A percentile compares a stretch with the other conserved stretches of the same genome.
Evolutionary conservation across 148 eudicot species (phyloP).

Genomic region (Rhododendron ovatum): DNA sequence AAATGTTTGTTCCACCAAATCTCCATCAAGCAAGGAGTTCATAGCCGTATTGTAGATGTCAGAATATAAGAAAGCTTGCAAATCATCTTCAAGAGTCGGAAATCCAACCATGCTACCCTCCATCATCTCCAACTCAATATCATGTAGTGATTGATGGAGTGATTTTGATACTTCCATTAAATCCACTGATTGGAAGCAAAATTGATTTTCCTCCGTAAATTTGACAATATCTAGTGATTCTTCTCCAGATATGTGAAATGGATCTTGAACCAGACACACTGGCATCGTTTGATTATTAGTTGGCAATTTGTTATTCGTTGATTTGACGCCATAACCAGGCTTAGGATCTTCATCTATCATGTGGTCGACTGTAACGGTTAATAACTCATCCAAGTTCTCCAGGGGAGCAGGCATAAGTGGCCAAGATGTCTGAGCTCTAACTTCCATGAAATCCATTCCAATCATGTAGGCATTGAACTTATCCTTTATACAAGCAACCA

Average conservation of each 20-base stretch:
- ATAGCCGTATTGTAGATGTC: neutral
- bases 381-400: constrained; percentile 25
- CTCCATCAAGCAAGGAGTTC: constrained; percentile 14
- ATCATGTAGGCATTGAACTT: constrained; percentile 27
- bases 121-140: constrained; percentile 14
- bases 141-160: constrained; percentile 12
- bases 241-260: constrained; percentile 5
- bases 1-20: constrained; percentile 13
- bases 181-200: constrained; percentile 17
- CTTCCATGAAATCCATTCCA: constrained; percentile 2
- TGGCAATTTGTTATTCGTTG: constrained; percentile 12
- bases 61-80: constrained; percentile 9
- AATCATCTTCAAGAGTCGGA: constrained; percentile 28
- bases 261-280: constrained; percentile 1
- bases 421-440: constrained; percentile 18
- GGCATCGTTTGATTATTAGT: constrained; percentile 12
- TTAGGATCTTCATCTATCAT: constrained; percentile 24
- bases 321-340: constrained; percentile 9
- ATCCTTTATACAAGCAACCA: constrained; percentile 41
- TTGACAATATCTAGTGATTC: constrained; percentile 10
- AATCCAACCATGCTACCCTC: constrained; percentile 20
- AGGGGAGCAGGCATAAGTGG: constrained; percentile 14
- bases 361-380: constrained; percentile 7
- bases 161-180: constrained; percentile 11
- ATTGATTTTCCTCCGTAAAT: constrained; percentile 14